phyloP scores from a whole-genome alignment of 164 flowering plant species.

The Magnolia sinica region DNA sequence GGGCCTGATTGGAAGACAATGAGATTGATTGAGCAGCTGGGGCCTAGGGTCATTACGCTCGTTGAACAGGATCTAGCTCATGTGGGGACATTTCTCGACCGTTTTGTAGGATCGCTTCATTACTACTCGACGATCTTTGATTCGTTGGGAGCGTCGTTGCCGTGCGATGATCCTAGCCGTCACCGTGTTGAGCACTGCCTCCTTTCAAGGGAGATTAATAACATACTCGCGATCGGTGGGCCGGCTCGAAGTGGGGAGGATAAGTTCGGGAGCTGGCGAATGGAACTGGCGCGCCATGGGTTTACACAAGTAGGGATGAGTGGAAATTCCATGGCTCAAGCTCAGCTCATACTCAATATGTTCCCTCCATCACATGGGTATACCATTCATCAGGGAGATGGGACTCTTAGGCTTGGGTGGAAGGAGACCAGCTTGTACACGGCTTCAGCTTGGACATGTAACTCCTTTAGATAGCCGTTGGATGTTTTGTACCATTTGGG shows the following conservation, averaged over 20 bases:
- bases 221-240: constrained; percentile 65
- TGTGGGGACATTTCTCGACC: constrained; percentile 56
- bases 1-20: constrained; percentile 69
- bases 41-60: constrained; percentile 51
- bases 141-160: constrained; percentile 44
- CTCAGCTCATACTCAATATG: constrained; percentile 69
- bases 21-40: constrained; percentile 40
- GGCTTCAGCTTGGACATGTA: constrained; percentile 66
- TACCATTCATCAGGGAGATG: constrained; percentile 60
- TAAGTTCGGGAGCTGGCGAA: constrained; percentile 52
- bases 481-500: not conserved
- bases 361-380: constrained; percentile 59
- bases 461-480: constrained; percentile 12
- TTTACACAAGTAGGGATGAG: constrained; percentile 62
- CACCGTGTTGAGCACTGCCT: constrained; percentile 49
- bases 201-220: constrained; percentile 49
- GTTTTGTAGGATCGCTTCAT: constrained; percentile 62
- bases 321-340: constrained; percentile 61
- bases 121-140: constrained; percentile 70
- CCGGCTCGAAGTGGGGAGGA: constrained; percentile 74
- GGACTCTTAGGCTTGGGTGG: constrained; percentile 66
- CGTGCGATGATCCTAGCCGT: constrained; percentile 37
- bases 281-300: constrained; percentile 33
- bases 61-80: constrained; percentile 57
- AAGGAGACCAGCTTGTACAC: constrained; percentile 69